A percentile compares a stretch with the other conserved stretches of the same genome.
These are phyloP conservation scores for Cutaneotrichosporon arboriforme DNA, from an alignment of 1,284 basidiomycete species.

Conservation along the genomic window DNA sequence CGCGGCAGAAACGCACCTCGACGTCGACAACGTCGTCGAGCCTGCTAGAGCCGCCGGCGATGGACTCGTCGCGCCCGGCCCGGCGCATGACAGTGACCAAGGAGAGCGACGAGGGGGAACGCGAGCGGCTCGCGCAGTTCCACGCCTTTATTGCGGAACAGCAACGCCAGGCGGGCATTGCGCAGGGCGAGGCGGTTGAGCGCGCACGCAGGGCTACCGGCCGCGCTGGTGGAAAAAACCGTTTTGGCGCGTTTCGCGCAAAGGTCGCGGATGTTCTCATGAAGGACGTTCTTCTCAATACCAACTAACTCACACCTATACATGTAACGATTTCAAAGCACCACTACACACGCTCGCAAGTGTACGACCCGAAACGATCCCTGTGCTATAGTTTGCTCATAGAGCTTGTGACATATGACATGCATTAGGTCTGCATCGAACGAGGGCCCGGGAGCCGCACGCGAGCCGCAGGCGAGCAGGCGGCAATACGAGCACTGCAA, in stretches of 20 bases:
- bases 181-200: slow-evolving; percentile 25
- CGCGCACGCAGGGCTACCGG: slow-evolving; percentile 8
- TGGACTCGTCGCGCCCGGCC: no score
- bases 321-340: no score
- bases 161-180: slow-evolving; percentile 26
- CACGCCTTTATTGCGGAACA: slow-evolving; percentile 37
- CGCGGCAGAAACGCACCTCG: not conserved
- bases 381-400: no score
- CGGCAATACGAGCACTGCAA: no score
- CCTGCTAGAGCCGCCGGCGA: not conserved
- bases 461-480: no score
- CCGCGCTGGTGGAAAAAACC: not conserved
- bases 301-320: no score
- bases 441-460: no score
- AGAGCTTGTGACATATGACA: no score
- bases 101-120: slow-evolving; percentile 14
- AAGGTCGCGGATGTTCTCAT: slow-evolving; percentile 17
- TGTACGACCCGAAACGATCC: no score
- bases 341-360: no score
- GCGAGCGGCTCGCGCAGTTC: slow-evolving; percentile 33
- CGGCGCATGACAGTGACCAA: not conserved
- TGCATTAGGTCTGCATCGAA: no score
- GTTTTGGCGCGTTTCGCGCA: not conserved
- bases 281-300: slow-evolving; percentile 15
- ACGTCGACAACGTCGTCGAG: not conserved